phyloP scores from a whole-genome alignment of 108 stramenopile genomes.

The Skeletonema potamos region DNA sequence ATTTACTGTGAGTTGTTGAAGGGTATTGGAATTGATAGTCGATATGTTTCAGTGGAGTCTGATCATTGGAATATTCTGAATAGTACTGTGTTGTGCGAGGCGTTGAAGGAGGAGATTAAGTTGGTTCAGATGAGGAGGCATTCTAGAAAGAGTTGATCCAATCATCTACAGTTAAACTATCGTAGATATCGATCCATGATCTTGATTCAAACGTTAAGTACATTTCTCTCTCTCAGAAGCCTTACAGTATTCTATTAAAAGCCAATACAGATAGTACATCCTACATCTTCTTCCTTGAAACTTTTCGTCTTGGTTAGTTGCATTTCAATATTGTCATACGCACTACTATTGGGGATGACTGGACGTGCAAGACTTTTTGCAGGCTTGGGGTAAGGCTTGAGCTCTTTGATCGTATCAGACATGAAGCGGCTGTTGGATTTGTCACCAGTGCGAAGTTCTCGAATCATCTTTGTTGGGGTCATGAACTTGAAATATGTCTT shows the following conservation, averaged over 20 bases:
- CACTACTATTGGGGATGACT: neutral
- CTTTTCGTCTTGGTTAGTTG: neutral
- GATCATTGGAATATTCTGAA: conserved; percentile 68
- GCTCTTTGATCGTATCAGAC: neutral
- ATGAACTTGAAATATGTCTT: conserved; percentile 9
- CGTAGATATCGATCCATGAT: too few relatives aligned
- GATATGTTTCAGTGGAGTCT: conserved; percentile 34
- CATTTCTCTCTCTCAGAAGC: neutral
- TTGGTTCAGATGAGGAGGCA: neutral
- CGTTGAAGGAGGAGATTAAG: conserved; percentile 32
- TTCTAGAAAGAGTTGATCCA: neutral
- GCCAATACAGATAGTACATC: neutral
- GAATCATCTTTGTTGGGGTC: conserved; percentile 7
- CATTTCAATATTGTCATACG: neutral
- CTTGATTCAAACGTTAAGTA: too few relatives aligned
- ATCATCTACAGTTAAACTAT: too few relatives aligned
- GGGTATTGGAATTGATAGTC: conserved; percentile 23
- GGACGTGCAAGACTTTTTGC: neutral
- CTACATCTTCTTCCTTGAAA: neutral
- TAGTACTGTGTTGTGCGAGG: conserved; percentile 37
- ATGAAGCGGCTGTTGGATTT: conserved; percentile 10
- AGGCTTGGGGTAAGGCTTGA: neutral
- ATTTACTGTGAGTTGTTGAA: conserved; percentile 32
- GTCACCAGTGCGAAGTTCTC: neutral
- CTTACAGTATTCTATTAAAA: too few relatives aligned